Conservation (phyloP, 2,329 filamentous ascomycete species). For the Sarocladium oryzae region DNA sequence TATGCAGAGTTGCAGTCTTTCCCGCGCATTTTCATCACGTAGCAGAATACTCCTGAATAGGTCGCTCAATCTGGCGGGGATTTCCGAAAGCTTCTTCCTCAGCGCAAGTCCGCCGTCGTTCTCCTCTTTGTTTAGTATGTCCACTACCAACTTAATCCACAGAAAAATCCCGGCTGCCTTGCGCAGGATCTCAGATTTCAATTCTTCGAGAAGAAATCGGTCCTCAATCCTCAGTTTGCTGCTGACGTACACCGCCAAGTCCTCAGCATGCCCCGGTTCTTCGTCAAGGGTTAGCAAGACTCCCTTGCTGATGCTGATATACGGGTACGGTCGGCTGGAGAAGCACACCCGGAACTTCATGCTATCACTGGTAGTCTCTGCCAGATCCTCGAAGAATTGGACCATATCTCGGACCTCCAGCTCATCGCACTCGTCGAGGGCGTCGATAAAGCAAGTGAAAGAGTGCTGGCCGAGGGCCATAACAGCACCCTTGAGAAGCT, state of each 20-base stretch:
- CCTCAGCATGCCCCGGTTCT: constrained; percentile 17
- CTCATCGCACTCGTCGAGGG: constrained; percentile 17
- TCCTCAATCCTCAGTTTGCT: background rate
- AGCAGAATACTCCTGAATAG: constrained; percentile 45
- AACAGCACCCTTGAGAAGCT: constrained; percentile 9
- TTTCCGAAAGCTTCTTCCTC: constrained; percentile 21
- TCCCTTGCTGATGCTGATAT: constrained; percentile 25
- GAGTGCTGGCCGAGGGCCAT: constrained; percentile 7
- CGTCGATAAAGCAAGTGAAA: constrained; percentile 13
- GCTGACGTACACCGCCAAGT: constrained; percentile 18
- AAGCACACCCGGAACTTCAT: constrained; percentile 30
- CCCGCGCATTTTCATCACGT: constrained; percentile 35
- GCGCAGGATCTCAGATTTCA: constrained; percentile 20
- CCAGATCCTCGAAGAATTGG: constrained; percentile 31
- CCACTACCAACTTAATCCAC: constrained; percentile 35
- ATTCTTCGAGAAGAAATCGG: constrained; percentile 5
- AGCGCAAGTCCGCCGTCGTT: constrained; percentile 20
- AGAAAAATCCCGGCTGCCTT: constrained; percentile 37
- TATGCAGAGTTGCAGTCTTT: constrained; percentile 37
- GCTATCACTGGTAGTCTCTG: constrained; percentile 17
- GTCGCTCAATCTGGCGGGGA: constrained; percentile 33
- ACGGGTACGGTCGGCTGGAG: constrained; percentile 39
- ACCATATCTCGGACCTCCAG: constrained; percentile 28
- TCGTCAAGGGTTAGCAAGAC: constrained; percentile 19
- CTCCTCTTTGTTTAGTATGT: constrained; percentile 30